Percentiles rank a stretch among this genome's conserved stretches.
Evolutionary conservation across 2,329 filamentous ascomycete genomes (phyloP).

Genomic region (Aspergillus sp.): DNA sequence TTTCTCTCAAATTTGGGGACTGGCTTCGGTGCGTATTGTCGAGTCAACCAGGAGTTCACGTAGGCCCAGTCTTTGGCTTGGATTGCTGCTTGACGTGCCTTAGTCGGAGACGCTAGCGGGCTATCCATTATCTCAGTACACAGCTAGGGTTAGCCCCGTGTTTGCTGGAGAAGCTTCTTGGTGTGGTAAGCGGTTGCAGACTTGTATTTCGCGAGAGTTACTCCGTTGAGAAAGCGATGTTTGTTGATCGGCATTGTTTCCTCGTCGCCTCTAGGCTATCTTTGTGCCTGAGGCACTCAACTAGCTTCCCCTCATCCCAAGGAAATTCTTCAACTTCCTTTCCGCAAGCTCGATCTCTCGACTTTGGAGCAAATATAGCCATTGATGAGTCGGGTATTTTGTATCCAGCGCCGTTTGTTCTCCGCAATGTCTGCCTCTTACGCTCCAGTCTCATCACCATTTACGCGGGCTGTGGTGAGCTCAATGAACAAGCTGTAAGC

Average conservation of each 20-base stretch:
- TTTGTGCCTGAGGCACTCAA: background rate
- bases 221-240: background rate
- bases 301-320: background rate
- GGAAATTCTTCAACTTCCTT: background rate
- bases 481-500: constrained; percentile 80
- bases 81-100: constrained; percentile 74
- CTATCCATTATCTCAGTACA: constrained; percentile 32
- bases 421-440: constrained; percentile 41
- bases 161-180: background rate
- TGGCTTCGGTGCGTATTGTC: constrained; percentile 67
- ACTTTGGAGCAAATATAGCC: background rate
- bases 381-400: constrained; percentile 32
- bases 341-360: background rate
- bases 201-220: background rate
- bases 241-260: background rate
- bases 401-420: constrained; percentile 25
- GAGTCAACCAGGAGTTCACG: constrained; percentile 79
- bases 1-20: constrained; percentile 84
- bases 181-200: background rate
- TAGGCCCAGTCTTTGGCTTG: constrained; percentile 90
- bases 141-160: background rate
- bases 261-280: constrained; percentile 11
- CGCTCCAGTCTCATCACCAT: constrained; percentile 56
- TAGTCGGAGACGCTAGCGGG: constrained; percentile 63
- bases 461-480: constrained; percentile 70